Base-by-base conservation (phyloP, 768 basidiomycete genomes). In the Sporobolomyces roseus region DNA sequence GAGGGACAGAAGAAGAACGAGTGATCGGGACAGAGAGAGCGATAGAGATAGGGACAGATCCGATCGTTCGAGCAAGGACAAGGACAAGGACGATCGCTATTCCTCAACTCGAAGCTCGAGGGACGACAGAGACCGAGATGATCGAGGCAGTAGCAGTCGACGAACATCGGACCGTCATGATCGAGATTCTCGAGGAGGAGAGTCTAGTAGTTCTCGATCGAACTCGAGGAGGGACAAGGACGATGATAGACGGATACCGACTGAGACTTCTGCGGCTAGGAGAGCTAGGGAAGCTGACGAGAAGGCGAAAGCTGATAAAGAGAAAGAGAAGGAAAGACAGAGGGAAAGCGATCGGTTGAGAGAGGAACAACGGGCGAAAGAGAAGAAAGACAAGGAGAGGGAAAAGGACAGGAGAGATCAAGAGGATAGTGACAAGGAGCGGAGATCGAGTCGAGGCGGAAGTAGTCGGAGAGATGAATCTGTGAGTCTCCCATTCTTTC, bases 321-420 rank as follows among this genome's bases (percentile, higher is more conserved):
- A 69, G 63, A 64, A 64, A 56, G 38, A 63, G 55, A 49, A 62
- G 41, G 66, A 68, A 36, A 30, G 48, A 21, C 46, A 68, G 41
- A 35, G 66, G 5, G 66, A 64, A 25, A 49, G 48, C 19, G 53
- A 64, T 30, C 36, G 45, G 4, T 12, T 56, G 32, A 13, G 53
- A 16, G 63, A 63, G 54, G 43, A 51, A 55, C 49, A 43, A 29
- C 61, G 67, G n/a, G 38, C 50, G 49, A 36, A 53, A 17, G 41
- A 63, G 38, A 17, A n/a, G 10, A 49, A 33, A 13, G 33, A 16
- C 23, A n/a, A n/a, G n/a, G 38, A 38, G 49, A 36, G 48, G 23
- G 41, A 63, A 30, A 17, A n/a, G 10, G 41, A 33, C 5, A 27
- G 12, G 25, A 29, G 54, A 23, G 51, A 60, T 10, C 45, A 46